Evolutionary conservation across 2,329 filamentous ascomycete genomes (phyloP).

Genomic region (Colletotrichum camelliae): DNA sequence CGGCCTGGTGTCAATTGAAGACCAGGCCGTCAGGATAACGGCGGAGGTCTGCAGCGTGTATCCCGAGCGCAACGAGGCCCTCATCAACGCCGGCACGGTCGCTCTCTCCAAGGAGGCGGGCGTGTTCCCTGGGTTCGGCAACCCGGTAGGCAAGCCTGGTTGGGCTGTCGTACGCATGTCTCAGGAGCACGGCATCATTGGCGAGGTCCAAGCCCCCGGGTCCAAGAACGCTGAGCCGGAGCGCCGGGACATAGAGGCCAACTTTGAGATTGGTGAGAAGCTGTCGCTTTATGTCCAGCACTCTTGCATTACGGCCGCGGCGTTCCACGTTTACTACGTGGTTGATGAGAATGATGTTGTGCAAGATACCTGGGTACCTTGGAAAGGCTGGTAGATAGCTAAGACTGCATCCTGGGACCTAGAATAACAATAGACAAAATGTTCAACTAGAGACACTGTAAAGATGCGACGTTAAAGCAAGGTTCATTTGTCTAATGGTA

Average conservation of each 20-base stretch:
- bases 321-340: constrained; percentile 39
- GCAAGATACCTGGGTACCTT: constrained; percentile 39
- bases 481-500: not conserved
- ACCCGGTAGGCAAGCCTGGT: constrained; percentile 28
- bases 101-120: constrained; percentile 40
- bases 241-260: constrained; percentile 26
- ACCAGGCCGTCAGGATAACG: constrained; percentile 35
- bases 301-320: constrained; percentile 41
- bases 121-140: constrained; percentile 33
- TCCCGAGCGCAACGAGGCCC: constrained; percentile 40
- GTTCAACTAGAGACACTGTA: not conserved
- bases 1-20: constrained; percentile 30
- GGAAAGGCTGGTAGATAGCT: constrained; percentile 37
- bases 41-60: constrained; percentile 44
- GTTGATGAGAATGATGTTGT: constrained; percentile 39
- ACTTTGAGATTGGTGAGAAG: constrained; percentile 37
- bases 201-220: not conserved
- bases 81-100: constrained; percentile 41
- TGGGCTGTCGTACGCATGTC: constrained; percentile 40
- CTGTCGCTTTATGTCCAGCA: constrained; percentile 37
- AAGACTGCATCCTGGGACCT: fast-evolving
- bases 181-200: constrained; percentile 43
- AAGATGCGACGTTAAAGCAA: not conserved
- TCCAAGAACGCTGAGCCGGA: constrained; percentile 17
- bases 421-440: too few relatives aligned